Evolutionary conservation across 148 eudicot species (phyloP).

Genomic region (Rhododendron kiyosumense): DNA sequence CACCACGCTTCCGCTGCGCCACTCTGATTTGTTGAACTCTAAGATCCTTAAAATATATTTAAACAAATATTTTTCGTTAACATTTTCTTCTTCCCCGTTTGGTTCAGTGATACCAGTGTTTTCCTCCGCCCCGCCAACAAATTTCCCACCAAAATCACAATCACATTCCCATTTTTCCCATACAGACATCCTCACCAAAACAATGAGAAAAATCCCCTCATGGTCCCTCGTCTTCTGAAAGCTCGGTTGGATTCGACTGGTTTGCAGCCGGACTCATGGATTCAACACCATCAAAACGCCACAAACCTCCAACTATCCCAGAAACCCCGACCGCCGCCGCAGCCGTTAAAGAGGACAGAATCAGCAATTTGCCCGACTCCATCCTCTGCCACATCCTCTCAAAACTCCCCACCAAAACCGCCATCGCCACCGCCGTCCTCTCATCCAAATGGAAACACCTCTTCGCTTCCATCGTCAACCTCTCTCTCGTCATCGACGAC

Average conservation of each 20-base stretch:
- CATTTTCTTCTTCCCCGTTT: too few relatives aligned
- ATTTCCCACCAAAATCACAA: background rate
- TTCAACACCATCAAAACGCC: background rate
- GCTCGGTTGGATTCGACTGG: too few relatives aligned
- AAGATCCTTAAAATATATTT: rapidly evolving
- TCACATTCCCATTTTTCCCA: background rate
- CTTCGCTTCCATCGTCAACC: background rate
- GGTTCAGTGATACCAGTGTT: too few relatives aligned
- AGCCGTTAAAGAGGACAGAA: background rate
- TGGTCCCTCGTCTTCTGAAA: too few relatives aligned
- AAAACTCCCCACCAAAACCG: background rate
- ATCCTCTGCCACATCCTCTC: background rate
- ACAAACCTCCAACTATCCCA: background rate
- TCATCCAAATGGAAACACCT: conserved; percentile 1
- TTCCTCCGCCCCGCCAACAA: background rate
- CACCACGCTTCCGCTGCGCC: too few relatives aligned
- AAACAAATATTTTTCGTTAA: too few relatives aligned
- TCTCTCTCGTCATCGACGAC: background rate
- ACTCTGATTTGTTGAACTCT: too few relatives aligned
- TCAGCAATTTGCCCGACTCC: background rate
- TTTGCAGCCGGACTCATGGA: background rate
- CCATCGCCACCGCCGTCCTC: background rate
- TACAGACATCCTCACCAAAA: too few relatives aligned
- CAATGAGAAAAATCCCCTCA: too few relatives aligned
- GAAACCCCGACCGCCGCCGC: background rate